Evolutionary conservation across 2,329 filamentous ascomycete species (phyloP), one percentile per base, ranked within the genome.

Genomic region (Apiospora hydei): DNA sequence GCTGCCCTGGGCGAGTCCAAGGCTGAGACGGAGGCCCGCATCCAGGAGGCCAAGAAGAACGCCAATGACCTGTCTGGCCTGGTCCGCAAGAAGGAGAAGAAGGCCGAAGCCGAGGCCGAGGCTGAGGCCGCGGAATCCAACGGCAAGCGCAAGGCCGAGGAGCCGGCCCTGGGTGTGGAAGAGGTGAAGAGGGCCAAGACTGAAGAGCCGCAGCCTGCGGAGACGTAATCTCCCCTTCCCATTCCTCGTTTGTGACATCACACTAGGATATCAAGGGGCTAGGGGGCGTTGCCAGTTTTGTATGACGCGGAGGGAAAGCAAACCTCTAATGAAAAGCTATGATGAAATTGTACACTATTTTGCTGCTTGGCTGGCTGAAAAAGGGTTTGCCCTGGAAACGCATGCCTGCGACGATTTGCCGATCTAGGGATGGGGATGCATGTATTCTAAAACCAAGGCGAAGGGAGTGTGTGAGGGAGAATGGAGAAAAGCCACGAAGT

Each of bases 21-120:
- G 3, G 86, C 85, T 1, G 86, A 91, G 71, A 88, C 90, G 69
- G 86, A 90, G 75, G 90, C 90, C 34, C 87, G 89, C 75, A 85
- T 94, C 66, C 90, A 92, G 66, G 92, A 95, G 79, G 93, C 92
- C 41, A 93, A 91, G 77, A 92, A 92, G 83, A 88, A 85, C 10
- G 94, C 94, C 8, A 94, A 88, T 21, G 93, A 96, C 78, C 84
- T 97, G 18, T 90, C 88, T 0, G 88, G 91, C n/a, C 84, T 96
- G 66, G 91, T 96, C 61, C 90, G 92, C 78, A 95, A 92, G 83
- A 90, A 90, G 81, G 77, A 78, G 70, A 73, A 78, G 67, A 76
- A 79, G 66, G 69, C 76, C 8, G 78, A 78, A 71, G 75, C 18
- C 77, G 41, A 77, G 80, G 38, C 78, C 21, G 72, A 77, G 80